phyloP scores from a whole-genome alignment of 2,329 filamentous ascomycete genomes.

The Falciphora oryzae region DNA sequence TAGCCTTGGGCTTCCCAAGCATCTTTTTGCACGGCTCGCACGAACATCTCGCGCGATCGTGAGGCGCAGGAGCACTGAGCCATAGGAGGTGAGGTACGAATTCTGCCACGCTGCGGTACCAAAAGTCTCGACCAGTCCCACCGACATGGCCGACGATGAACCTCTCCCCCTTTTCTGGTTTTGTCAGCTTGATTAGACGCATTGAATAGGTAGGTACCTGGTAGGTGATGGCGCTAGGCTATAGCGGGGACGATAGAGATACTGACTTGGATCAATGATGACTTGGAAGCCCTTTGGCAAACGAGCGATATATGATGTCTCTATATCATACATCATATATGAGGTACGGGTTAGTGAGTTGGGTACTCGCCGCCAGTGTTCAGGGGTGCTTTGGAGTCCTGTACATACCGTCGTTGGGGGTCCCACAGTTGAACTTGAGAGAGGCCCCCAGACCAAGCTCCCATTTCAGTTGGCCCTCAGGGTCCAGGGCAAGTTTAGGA shows the following conservation, averaged over 20 bases:
- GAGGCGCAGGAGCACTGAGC: slow-evolving; percentile 39
- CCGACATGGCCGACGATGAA: slow-evolving; percentile 17
- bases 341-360: background rate
- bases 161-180: slow-evolving; percentile 64
- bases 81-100: slow-evolving; percentile 47
- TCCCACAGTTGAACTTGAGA: slow-evolving; percentile 7
- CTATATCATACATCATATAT: background rate
- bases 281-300: slow-evolving; percentile 18
- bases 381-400: background rate
- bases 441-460: slow-evolving; percentile 6
- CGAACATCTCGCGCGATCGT: slow-evolving; percentile 43
- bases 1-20: slow-evolving; percentile 17
- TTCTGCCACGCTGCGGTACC: slow-evolving; percentile 46
- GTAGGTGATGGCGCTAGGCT: background rate
- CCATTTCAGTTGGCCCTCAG: slow-evolving; percentile 6
- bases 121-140: slow-evolving; percentile 14
- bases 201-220: too few relatives aligned
- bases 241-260: background rate
- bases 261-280: slow-evolving; percentile 16
- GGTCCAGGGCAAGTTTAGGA: slow-evolving; percentile 5
- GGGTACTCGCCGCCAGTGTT: too few relatives aligned
- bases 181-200: background rate
- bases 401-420: background rate
- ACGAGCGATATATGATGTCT: slow-evolving; percentile 17
- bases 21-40: slow-evolving; percentile 39